phyloP scores from a whole-genome alignment of 2,329 filamentous ascomycete species.

The Hypoxylon sp. region DNA sequence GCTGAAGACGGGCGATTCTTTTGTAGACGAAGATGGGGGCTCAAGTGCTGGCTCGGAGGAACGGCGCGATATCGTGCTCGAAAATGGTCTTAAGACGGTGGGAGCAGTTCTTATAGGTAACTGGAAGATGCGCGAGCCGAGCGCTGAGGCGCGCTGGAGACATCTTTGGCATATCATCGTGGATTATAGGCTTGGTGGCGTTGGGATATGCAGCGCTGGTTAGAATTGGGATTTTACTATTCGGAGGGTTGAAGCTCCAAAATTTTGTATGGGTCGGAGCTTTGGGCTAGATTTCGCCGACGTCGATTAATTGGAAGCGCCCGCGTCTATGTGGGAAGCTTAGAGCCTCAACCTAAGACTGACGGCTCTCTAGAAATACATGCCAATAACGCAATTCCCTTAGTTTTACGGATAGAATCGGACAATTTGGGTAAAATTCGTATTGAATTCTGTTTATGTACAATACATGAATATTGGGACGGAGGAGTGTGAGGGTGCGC shows the following conservation, averaged over 20 bases:
- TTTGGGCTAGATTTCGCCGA: constrained; percentile 49
- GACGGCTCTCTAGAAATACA: constrained; percentile 2
- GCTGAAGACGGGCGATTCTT: constrained; percentile 48
- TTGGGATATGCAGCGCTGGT: constrained; percentile 8
- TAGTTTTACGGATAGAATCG: neutral
- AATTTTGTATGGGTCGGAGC: constrained; percentile 54
- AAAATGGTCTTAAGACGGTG: constrained; percentile 58
- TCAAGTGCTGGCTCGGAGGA: constrained; percentile 56
- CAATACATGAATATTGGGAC: constrained; percentile 29
- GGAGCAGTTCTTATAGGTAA: constrained; percentile 36
- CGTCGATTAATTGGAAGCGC: constrained; percentile 3
- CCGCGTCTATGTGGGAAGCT: neutral
- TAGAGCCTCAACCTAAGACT: constrained; percentile 6
- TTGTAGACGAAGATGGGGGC: constrained; percentile 50
- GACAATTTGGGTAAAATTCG: constrained; percentile 1
- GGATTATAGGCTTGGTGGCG: constrained; percentile 8
- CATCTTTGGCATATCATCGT: constrained; percentile 64
- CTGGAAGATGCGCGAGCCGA: constrained; percentile 43
- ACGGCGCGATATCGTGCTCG: constrained; percentile 54
- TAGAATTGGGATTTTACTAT: constrained; percentile 9
- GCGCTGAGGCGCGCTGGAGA: constrained; percentile 62
- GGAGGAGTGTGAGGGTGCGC: constrained; percentile 7
- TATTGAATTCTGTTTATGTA: constrained; percentile 33
- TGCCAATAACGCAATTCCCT: constrained; percentile 6
- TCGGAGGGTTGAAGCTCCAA: constrained; percentile 47